Evolutionary conservation across 176 grass and related monocot genomes (phyloP).

Genomic region (Cymbopogon citratus): DNA sequence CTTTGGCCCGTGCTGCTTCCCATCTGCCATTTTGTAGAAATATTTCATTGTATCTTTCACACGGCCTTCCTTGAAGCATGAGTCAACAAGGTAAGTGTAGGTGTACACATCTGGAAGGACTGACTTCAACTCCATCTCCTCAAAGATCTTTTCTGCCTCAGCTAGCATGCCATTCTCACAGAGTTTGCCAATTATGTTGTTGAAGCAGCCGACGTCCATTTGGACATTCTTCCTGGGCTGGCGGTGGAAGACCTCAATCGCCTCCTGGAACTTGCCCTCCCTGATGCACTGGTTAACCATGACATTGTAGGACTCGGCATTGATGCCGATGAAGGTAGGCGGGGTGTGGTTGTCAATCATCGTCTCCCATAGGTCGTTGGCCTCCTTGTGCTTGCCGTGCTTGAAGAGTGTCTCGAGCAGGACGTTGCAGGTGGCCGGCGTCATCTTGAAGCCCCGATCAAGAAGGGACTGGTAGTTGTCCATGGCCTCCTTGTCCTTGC

Average conservation of each 20-base stretch:
- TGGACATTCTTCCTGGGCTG: conserved; percentile 40
- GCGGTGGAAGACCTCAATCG: conserved; percentile 45
- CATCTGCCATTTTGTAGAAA: conserved; percentile 30
- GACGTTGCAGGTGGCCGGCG: conserved; percentile 47
- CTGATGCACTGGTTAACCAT: conserved; percentile 66
- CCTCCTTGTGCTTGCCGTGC: conserved; percentile 50
- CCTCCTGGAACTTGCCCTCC: conserved; percentile 52
- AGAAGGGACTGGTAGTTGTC: conserved; percentile 57
- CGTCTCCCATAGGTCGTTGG: conserved; percentile 45
- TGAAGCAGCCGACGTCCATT: conserved; percentile 64
- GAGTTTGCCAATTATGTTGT: conserved; percentile 61
- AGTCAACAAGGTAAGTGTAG: conserved; percentile 33
- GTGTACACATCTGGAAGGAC: conserved; percentile 55
- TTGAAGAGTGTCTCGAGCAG: conserved; percentile 51
- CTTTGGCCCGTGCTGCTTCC: conserved; percentile 38
- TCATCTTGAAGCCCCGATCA: conserved; percentile 54
- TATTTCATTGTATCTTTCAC: conserved; percentile 42
- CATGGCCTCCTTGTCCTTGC: conserved; percentile 57
- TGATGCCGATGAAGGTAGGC: conserved; percentile 44
- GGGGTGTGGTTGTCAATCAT: conserved; percentile 62
- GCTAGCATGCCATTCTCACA: conserved; percentile 44
- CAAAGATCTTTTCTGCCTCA: conserved; percentile 54
- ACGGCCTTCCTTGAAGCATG: conserved; percentile 46
- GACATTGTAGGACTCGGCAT: conserved; percentile 51
- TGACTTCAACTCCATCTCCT: conserved; percentile 50